Evolutionary conservation across 2,329 filamentous ascomycete genomes (phyloP), one percentile per base, ranked within the genome.

Genomic region (Cryoendolithus antarcticus): DNA sequence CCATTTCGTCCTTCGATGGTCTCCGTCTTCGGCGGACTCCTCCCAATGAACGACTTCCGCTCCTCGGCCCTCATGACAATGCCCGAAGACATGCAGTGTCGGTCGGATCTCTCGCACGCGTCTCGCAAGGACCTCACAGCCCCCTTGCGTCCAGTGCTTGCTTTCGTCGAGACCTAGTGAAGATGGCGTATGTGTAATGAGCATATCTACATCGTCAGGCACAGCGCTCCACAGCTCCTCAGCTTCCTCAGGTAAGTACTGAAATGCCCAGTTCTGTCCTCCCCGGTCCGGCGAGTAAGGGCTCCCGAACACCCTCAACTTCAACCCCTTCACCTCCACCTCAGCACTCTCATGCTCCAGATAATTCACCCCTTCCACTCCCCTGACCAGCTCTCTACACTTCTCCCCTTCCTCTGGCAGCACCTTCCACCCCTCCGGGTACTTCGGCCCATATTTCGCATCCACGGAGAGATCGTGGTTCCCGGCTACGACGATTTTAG

Each of bases 381-480:
- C 47, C 10, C 46, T 54, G 4, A 84, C 50, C 2, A 84, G 60
- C 1, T 61, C 55, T 30, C 72, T 62, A 52, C 78, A 82, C 27
- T 65, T 63, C 6, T 60, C 55, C 0, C 70, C 55, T 27, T 72
- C 68, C 51, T 82, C 39, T 9, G 44, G 35, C 19, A 40, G 13
- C 9, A 51, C 46, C 3, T 12, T 46, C 47, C 48, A 51, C 9
- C 49, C 50, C 9, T 43, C 35, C 9, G 30, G 39, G 3, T 64
- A 54, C n/a, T 62, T 48, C 21, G 46, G 24, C 3, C 38, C 27
- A 32, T 52, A 55, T 4, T 40, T 13, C 8, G 38, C 35, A 51
- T 86, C 81, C 5, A 86, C 69, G 0, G 79, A 81, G 36, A 82
- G 65, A 53, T 86, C 82, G 58, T 86, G 82, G 54, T 86, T 88